Base-by-base conservation (phyloP, 495 filamentous ascomycete species). In the Tuber calosporum region DNA sequence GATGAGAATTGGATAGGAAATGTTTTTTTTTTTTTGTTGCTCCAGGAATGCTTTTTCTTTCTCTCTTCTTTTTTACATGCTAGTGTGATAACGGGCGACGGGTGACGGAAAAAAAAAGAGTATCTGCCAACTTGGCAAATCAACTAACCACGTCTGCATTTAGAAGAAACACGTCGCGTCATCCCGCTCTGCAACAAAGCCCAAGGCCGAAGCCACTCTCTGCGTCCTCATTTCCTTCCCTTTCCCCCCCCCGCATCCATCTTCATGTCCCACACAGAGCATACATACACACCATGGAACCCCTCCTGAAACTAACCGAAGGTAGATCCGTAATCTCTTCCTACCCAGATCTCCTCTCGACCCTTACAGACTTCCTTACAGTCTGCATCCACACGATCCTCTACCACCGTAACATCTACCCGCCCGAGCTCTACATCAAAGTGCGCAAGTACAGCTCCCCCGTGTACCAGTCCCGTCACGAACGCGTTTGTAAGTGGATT, bases 351-450 rank as follows among this genome's bases (percentile, higher is more conserved):
- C 85, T 90, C 75, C 83, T 90, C 37, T 81, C 83, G 43, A 86
- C 88, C 41, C 90, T 93, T 82, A 84, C 86, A 77, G 85, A 88
- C 82, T 97, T 98, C 85, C 90, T 99, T 67, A 92, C 88, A 72
- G 89, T 95, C 62, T 90, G 92, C 76, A 91, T 94, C 81, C 95
- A 99, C 85, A 95, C 94, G 79, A 92, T 98, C 81, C 89, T 99
- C 75, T 96, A 92, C 84, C 88, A 94, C 75, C 91, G 95, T 73
- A 82, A 83, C 74, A 88, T 98, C 82, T 99, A 99, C 82, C 93
- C 94, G 0, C 83, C 84, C 69, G 82, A 87, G 37, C 91, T 93
- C 67, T 98, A 98, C 84, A 86, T 96, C 72, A 87, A 89, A 45
- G 89, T 90, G 30, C 89, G 90, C 74, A 92, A 90, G 77, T 97